phyloP scores from a whole-genome alignment of 352 stramenopile species.

The Globisporangium polare region DNA sequence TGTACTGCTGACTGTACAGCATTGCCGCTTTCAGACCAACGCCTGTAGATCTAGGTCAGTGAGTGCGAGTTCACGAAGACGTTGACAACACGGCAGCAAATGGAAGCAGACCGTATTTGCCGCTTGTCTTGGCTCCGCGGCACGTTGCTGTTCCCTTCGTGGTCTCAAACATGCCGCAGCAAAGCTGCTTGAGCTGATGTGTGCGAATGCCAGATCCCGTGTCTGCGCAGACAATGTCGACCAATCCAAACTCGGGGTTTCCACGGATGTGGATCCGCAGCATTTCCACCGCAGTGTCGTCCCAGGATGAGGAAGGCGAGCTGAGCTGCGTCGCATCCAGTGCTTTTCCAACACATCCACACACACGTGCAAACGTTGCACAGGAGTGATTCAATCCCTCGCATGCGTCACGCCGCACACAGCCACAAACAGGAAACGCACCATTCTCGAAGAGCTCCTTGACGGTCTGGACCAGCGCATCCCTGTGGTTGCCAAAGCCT shows the following conservation, averaged over 20 bases:
- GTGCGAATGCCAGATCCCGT: slow-evolving; percentile 64
- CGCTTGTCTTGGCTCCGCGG: slow-evolving; percentile 22
- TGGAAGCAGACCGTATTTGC: slow-evolving; percentile 48
- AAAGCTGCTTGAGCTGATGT: slow-evolving; percentile 62
- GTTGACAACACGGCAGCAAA: background rate
- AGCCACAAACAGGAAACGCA: slow-evolving; percentile 6
- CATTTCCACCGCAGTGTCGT: slow-evolving; percentile 26
- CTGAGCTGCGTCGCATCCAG: slow-evolving; percentile 50
- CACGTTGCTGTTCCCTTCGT: slow-evolving; percentile 39
- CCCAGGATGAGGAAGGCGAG: slow-evolving; percentile 11
- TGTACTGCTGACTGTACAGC: slow-evolving; percentile 65
- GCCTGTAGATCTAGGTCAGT: slow-evolving; percentile 24
- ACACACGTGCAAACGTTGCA: background rate
- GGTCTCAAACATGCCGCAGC: slow-evolving; percentile 67
- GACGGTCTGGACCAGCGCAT: slow-evolving; percentile 67
- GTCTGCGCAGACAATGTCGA: slow-evolving; percentile 76
- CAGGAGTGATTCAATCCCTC: background rate
- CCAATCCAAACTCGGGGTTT: slow-evolving; percentile 20
- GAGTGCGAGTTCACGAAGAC: background rate
- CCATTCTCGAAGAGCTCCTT: slow-evolving; percentile 86
- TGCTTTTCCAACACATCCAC: slow-evolving; percentile 24
- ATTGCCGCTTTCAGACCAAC: slow-evolving; percentile 74
- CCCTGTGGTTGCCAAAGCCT: slow-evolving; percentile 53
- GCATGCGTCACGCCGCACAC: background rate
- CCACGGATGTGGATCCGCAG: slow-evolving; percentile 44